A percentile compares a stretch with the other conserved stretches of the same genome.
These are phyloP conservation scores for Metschnikowia henanensis DNA, from an alignment of 805 yeast species.

Conservation along the genomic window DNA sequence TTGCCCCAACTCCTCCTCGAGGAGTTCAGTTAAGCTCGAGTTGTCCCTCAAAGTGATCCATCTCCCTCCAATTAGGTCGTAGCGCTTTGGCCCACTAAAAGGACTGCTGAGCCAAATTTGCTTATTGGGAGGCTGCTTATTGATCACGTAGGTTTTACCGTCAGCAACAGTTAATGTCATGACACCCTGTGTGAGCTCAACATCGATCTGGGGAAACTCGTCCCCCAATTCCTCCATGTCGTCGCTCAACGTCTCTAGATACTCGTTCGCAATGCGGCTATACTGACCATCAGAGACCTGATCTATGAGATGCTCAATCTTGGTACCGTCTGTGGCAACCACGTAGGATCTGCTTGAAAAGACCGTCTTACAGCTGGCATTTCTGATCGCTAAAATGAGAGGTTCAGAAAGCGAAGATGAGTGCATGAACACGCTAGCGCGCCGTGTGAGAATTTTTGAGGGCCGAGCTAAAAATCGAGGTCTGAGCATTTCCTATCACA, in stretches of 20 bases:
- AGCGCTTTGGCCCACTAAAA: slow-evolving; percentile 80
- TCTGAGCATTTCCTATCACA: not conserved
- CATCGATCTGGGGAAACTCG: slow-evolving; percentile 59
- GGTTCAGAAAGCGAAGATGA: not conserved
- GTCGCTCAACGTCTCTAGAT: slow-evolving; percentile 67
- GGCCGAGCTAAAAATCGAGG: not conserved
- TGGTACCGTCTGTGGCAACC: slow-evolving; percentile 51
- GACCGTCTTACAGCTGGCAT: not conserved
- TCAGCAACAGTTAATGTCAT: slow-evolving; percentile 69
- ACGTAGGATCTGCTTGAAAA: slow-evolving; percentile 14
- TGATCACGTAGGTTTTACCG: slow-evolving; percentile 84
- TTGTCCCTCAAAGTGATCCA: slow-evolving; percentile 83
- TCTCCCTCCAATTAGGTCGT: slow-evolving; percentile 64
- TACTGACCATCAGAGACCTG: slow-evolving; percentile 52
- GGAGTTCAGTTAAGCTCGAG: slow-evolving; percentile 32
- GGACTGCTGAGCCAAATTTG: slow-evolving; percentile 98
- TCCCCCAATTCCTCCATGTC: slow-evolving; percentile 71
- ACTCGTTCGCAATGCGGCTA: slow-evolving; percentile 61
- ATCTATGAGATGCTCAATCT: slow-evolving; percentile 52
- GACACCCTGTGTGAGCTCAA: slow-evolving; percentile 86
- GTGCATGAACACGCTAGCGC: not conserved
- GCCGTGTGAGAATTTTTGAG: not conserved
- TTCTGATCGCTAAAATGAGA: not conserved
- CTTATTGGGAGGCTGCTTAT: slow-evolving; percentile 96
- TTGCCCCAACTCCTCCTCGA: slow-evolving; percentile 31